Evolutionary conservation across 148 eudicot species (phyloP).

Genomic region (Chenopodium quinoa): DNA sequence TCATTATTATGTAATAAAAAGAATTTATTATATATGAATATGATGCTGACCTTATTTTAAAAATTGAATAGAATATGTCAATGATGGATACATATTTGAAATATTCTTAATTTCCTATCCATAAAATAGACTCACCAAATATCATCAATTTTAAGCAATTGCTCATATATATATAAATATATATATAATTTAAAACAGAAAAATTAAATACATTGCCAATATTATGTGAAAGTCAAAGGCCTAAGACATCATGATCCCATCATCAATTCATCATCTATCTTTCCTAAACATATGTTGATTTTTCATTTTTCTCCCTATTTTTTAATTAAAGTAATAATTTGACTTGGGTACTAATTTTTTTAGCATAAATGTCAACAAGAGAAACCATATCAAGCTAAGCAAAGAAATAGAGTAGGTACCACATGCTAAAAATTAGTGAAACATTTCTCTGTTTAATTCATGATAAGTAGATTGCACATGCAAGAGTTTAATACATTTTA

Average conservation of each 20-base stretch:
- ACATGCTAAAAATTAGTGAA: conserved; percentile 11
- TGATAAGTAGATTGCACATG: conserved; percentile 8
- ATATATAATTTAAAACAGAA: too few species aligned
- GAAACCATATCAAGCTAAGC: background rate
- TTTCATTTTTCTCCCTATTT: background rate
- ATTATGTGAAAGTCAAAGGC: conserved; percentile 5
- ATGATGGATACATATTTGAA: conserved; percentile 2
- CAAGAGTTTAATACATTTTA: background rate
- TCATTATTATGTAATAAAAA: background rate
- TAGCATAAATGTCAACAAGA: background rate
- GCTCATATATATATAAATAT: too few species aligned
- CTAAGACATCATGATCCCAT: background rate
- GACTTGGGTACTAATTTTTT: background rate
- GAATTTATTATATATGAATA: background rate
- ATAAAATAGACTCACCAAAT: too few species aligned
- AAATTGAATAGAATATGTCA: background rate
- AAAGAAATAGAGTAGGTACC: conserved; percentile 1
- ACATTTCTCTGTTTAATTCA: background rate
- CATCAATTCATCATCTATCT: background rate
- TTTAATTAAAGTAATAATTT: too few species aligned
- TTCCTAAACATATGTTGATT: background rate
- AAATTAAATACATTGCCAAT: background rate
- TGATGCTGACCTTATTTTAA: conserved; percentile 9
- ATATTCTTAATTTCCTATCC: background rate
- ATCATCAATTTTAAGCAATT: too few species aligned